Conservation (phyloP, 2,329 filamentous ascomycete genomes). For the Colletotrichum costaricense region DNA sequence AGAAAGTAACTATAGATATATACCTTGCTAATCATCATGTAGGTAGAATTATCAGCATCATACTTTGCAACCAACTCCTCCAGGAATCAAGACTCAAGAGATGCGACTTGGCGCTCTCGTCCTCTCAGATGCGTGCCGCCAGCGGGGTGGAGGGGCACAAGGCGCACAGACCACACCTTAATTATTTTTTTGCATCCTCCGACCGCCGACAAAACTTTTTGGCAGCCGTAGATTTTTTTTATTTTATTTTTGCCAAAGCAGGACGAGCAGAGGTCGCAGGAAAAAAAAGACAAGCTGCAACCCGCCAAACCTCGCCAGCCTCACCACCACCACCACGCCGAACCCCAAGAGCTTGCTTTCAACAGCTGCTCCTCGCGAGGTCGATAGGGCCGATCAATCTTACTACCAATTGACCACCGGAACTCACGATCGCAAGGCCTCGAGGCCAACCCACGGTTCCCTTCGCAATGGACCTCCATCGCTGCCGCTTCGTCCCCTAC, state of each 20-base stretch:
- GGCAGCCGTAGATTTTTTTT: slow-evolving; percentile 31
- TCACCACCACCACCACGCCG: background rate
- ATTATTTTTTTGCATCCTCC: slow-evolving; percentile 34
- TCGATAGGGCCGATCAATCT: too few species aligned
- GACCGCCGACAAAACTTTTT: slow-evolving; percentile 40
- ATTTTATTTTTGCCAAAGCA: background rate
- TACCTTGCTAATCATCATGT: too few species aligned
- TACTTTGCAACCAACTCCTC: background rate
- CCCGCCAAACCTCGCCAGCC: slow-evolving; percentile 21
- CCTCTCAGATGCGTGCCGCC: slow-evolving; percentile 24
- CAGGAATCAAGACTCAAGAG: background rate
- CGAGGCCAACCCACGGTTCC: slow-evolving; percentile 17
- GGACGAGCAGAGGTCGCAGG: background rate
- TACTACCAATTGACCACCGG: slow-evolving; percentile 27
- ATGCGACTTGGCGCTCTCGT: slow-evolving; percentile 18
- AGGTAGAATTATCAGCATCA: background rate
- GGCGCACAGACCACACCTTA: slow-evolving; percentile 46
- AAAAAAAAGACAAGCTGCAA: slow-evolving; percentile 15
- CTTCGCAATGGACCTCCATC: slow-evolving; percentile 88
- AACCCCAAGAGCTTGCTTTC: background rate
- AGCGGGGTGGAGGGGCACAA: slow-evolving; percentile 37
- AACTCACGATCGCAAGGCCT: slow-evolving; percentile 15
- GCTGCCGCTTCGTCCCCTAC: slow-evolving; percentile 94
- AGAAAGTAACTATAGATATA: too few species aligned
- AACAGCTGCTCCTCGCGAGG: background rate